Base-by-base conservation (phyloP, 106 monocot genomes). In the Acorus gramineus region DNA sequence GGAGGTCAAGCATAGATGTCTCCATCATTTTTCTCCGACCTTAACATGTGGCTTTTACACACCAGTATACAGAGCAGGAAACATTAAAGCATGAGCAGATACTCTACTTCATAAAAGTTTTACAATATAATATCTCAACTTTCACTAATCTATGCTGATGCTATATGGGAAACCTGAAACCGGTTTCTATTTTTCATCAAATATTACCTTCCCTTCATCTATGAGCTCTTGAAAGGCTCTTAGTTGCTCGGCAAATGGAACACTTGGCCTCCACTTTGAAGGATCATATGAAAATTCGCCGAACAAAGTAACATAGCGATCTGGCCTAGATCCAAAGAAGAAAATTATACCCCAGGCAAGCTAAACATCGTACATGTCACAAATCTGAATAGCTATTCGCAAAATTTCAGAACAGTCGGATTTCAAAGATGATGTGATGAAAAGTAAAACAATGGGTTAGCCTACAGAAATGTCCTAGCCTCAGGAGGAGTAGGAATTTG, bases 231-330 rank as follows among this genome's bases (percentile, higher is more conserved):
- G 85, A 68, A 98, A 83, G 45, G 87, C 91, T 47, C 49, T 67
- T 3, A 98, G 81, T 62, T 98, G 96, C 66, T 96, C 90, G 56
- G 56, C 76, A 66, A 96, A 90, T 44, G 96, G 85, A 14, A 98
- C 76, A 60, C 96, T 87, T 46, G 66, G 76, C 57, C 96, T 87
- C 96, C 96, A 91, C 69, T 87, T 91, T 48, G 69, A 61, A 72
- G 68, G 51, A 79, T 98, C 75, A 77, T 87, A 98, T 55, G 65
- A 6, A 13, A 74, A 91, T 76, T 91, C 96, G 58, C 96, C 96
- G 75, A 98, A 96, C n/a, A 90, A 56, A 11, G 91, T 48, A 14
- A 98, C 96, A 76, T 98, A 98, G 5, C 96, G 85, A 79, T 98
- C 96, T 48, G 95, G 90, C 94, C 94, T 95, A 66, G 48, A 72